Conservation (phyloP, 345 rosid species). For the Bretschneidera sinensis region DNA sequence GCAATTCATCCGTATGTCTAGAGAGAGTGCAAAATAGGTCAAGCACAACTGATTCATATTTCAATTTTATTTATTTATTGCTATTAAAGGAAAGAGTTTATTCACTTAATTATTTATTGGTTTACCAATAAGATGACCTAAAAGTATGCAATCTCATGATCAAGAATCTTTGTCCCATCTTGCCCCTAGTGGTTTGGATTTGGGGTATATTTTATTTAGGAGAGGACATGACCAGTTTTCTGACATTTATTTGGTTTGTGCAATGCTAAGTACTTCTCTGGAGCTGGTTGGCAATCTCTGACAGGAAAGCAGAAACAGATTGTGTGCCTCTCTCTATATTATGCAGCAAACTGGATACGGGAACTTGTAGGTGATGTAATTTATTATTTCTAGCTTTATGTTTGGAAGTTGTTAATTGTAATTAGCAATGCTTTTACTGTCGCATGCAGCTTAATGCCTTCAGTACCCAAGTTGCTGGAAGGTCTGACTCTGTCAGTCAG, state of each 20-base stretch:
- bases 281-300: slow-evolving; percentile 50
- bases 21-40: no score
- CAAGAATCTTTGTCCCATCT: not conserved
- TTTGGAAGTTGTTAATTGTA: slow-evolving; percentile 8
- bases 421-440: slow-evolving; percentile 19
- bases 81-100: no score
- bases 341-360: slow-evolving; percentile 73
- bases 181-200: not conserved
- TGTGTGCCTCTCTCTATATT: slow-evolving; percentile 55
- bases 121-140: not conserved
- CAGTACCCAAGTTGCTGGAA: slow-evolving; percentile 60
- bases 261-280: slow-evolving; percentile 52
- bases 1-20: no score
- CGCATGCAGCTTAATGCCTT: slow-evolving; percentile 73
- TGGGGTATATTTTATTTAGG: not conserved
- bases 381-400: slow-evolving; percentile 7
- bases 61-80: no score
- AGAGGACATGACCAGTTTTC: slow-evolving; percentile 17
- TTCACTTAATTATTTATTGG: no score
- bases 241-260: slow-evolving; percentile 25
- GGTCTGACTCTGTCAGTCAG: slow-evolving; percentile 51
- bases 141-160: not conserved
- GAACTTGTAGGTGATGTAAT: slow-evolving; percentile 55
- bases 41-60: no score
- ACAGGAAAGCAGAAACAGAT: slow-evolving; percentile 64